A percentile compares a stretch with the other conserved stretches of the same genome.
phyloP scores from a whole-genome alignment of 73 alveolate species.

The Tetrahymena elliotti region DNA sequence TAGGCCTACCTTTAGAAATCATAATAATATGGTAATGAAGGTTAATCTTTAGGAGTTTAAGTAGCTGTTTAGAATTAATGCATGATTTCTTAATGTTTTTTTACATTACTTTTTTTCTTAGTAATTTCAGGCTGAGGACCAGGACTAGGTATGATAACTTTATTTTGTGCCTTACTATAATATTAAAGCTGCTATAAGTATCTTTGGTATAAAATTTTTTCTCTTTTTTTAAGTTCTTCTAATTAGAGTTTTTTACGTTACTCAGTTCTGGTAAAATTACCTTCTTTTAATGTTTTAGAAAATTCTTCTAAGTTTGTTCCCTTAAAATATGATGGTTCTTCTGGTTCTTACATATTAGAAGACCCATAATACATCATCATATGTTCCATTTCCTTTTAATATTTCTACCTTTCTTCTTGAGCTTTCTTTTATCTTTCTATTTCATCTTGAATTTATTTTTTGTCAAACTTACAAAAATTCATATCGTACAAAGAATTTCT shows the following conservation, averaged over 20 bases:
- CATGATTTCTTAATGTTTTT: background rate
- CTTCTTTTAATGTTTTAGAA: background rate
- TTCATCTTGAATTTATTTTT: background rate
- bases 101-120: background rate
- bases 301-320: background rate
- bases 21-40: background rate
- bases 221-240: background rate
- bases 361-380: background rate
- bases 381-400: background rate
- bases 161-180: background rate
- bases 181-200: background rate
- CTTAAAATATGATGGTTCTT: background rate
- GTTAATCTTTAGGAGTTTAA: background rate
- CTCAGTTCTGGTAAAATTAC: background rate
- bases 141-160: background rate
- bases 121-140: background rate
- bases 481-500: background rate
- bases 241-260: background rate
- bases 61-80: background rate
- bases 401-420: background rate
- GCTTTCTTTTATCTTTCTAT: background rate
- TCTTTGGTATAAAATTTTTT: background rate
- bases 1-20: background rate
- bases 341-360: background rate
- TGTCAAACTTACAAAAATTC: background rate